A percentile compares a stretch with the other conserved stretches of the same genome.
phyloP scores from a whole-genome alignment of 2,329 filamentous ascomycete species.

The Fusarium ramigenum region DNA sequence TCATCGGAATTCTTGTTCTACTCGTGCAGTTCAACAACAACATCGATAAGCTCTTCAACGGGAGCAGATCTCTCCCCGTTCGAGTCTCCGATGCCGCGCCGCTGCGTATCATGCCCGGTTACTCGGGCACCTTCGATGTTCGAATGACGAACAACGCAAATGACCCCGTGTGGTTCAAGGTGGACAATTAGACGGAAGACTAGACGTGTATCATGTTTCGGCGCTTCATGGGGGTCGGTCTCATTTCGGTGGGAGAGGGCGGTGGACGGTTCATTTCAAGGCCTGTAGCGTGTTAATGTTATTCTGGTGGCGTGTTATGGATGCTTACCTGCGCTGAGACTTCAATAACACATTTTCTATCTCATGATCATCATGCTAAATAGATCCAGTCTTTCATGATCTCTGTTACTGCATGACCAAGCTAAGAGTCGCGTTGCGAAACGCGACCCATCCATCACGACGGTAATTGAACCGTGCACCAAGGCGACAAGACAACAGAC shows the following conservation, averaged over 20 bases:
- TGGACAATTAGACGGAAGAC: background rate
- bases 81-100: background rate
- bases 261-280: background rate
- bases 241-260: background rate
- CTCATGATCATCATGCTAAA: background rate
- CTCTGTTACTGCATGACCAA: background rate
- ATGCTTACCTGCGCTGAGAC: background rate
- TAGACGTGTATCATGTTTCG: background rate
- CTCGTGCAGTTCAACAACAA: slow-evolving; percentile 13
- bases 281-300: background rate
- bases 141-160: background rate
- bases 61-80: background rate
- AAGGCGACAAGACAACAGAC: background rate
- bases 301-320: background rate
- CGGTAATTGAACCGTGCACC: background rate
- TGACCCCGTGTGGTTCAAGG: slow-evolving; percentile 16
- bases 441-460: background rate
- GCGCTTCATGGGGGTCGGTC: background rate
- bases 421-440: background rate
- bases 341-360: background rate
- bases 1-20: slow-evolving; percentile 30
- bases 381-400: background rate
- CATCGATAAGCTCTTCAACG: slow-evolving; percentile 1
- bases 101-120: background rate
- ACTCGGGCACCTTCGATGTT: background rate